Evolutionary conservation across 1,284 basidiomycete genomes (phyloP), one percentile per base, ranked within the genome.

Genomic region (Pseudozyma sp.): DNA sequence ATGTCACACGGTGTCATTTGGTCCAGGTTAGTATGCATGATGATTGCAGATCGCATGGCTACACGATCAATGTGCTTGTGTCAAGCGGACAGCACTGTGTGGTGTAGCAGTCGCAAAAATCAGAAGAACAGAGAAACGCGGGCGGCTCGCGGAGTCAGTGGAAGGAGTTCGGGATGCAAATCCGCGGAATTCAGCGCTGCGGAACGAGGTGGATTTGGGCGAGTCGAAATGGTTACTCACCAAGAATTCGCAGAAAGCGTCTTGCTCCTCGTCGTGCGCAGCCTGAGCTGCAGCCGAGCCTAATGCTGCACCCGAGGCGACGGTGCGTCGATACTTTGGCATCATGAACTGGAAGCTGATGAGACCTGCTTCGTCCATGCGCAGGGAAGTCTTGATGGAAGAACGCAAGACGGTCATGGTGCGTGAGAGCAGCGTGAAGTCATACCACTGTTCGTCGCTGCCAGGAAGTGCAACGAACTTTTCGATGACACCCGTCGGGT

Each of bases 331-430:
- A 47, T 72, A 69, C 35, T 68, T 70, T 45, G 79, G 72, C 56
- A 81, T 75, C 75, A 80, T 76, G 49, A 80, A 81, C 44, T 81
- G 80, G 24, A 78, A 66, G 56, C 79, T 80, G 10, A 79, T 70
- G 43, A 81, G 65, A 5, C 79, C 80, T 1, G 63, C 58, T n/a
- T 75, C 63, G 53, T 81, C 80, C 56, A 66, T 75, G 14, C 80
- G 66, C 4, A 81, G 45, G 0, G 77, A 79, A 0, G 79, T 79
- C 54, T 81, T 81, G 51, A 76, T 54, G 2, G 78, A 80, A 8
- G 67, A 63, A 9, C 67, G 70, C 4, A 78, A 58, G 7, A 78
- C 77, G 2, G 70, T 65, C 46, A 78, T 68, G 54, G 76, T 77
- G 13, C 69, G 62, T 9, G 62, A 64, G 30, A 78, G 58, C 30